A percentile compares a stretch with the other conserved stretches of the same genome.
Evolutionary conservation across 2,329 filamentous ascomycete species (phyloP).

Genomic region (Huntiella savannae): DNA sequence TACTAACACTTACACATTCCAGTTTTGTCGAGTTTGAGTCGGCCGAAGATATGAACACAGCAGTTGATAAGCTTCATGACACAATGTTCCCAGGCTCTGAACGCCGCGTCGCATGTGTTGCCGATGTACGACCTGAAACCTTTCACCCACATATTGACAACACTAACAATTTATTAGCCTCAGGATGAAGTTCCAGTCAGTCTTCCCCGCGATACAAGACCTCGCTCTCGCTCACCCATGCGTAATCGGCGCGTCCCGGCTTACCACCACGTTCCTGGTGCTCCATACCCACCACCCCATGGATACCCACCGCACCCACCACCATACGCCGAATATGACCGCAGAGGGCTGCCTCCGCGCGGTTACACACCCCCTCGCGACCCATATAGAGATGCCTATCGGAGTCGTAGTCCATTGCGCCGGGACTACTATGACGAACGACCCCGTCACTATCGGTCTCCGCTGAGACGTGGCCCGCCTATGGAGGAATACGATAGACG

Average conservation of each 20-base stretch:
- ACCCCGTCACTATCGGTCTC: slow-evolving; percentile 56
- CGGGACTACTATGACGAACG: slow-evolving; percentile 78
- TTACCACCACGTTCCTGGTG: neutral
- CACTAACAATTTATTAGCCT: slow-evolving; percentile 29
- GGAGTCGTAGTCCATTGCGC: slow-evolving; percentile 67
- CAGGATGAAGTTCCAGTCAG: slow-evolving; percentile 53
- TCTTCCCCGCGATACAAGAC: slow-evolving; percentile 35
- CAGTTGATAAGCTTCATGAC: slow-evolving; percentile 85
- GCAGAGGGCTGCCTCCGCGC: slow-evolving; percentile 48
- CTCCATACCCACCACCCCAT: slow-evolving; percentile 17
- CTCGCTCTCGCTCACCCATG: slow-evolving; percentile 58
- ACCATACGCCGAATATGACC: slow-evolving; percentile 55
- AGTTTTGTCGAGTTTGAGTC: slow-evolving; percentile 98
- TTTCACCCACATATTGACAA: neutral
- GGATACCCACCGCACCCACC: slow-evolving; percentile 1
- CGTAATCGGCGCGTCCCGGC: slow-evolving; percentile 25
- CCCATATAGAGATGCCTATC: slow-evolving; percentile 52
- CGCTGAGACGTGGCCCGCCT: slow-evolving; percentile 59
- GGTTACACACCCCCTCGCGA: slow-evolving; percentile 67
- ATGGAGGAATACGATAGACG: slow-evolving; percentile 57
- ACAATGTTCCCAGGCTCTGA: slow-evolving; percentile 67
- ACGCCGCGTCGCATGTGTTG: slow-evolving; percentile 62
- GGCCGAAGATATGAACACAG: slow-evolving; percentile 68
- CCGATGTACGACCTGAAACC: slow-evolving; percentile 43
- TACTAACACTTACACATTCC: slow-evolving; percentile 7